These are phyloP conservation scores for Conticribra guillardii DNA, from an alignment of 108 stramenopile species.

Conservation along the genomic window DNA sequence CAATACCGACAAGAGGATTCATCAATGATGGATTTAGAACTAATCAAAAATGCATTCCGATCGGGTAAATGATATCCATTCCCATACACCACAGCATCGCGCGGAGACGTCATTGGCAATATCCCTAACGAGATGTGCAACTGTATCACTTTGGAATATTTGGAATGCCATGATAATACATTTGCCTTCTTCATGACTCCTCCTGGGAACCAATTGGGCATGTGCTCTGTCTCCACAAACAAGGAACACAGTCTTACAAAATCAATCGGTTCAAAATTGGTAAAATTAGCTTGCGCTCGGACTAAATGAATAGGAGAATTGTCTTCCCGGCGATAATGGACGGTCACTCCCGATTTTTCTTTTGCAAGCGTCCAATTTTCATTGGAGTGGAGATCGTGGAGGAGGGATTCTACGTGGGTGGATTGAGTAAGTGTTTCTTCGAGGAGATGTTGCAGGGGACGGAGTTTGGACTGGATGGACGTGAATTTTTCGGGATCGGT, in stretches of 20 bases:
- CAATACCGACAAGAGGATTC: constrained; percentile 18
- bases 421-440: constrained; percentile 21
- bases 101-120: constrained; percentile 11
- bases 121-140: constrained; percentile 6
- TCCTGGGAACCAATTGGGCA: constrained; percentile 26
- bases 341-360: constrained; percentile 18
- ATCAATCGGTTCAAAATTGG: constrained; percentile 23
- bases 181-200: constrained; percentile 20
- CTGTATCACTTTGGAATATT: constrained; percentile 29
- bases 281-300: constrained; percentile 9
- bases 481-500: neutral
- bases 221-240: constrained; percentile 21
- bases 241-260: constrained; percentile 24
- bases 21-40: constrained; percentile 24
- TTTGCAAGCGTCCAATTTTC: constrained; percentile 33
- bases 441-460: constrained; percentile 10
- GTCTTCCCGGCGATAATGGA: constrained; percentile 29
- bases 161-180: constrained; percentile 24
- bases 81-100: constrained; percentile 29
- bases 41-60: constrained; percentile 34
- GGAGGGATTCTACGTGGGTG: constrained; percentile 18
- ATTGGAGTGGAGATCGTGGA: constrained; percentile 22
- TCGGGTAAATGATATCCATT: constrained; percentile 31
- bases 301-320: constrained; percentile 18
- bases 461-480: constrained; percentile 1